A percentile compares a stretch with the other conserved stretches of the same genome.
These are phyloP conservation scores for Dothistroma septosporum DNA, from an alignment of 2,329 filamentous ascomycete genomes.

Conservation along the genomic window DNA sequence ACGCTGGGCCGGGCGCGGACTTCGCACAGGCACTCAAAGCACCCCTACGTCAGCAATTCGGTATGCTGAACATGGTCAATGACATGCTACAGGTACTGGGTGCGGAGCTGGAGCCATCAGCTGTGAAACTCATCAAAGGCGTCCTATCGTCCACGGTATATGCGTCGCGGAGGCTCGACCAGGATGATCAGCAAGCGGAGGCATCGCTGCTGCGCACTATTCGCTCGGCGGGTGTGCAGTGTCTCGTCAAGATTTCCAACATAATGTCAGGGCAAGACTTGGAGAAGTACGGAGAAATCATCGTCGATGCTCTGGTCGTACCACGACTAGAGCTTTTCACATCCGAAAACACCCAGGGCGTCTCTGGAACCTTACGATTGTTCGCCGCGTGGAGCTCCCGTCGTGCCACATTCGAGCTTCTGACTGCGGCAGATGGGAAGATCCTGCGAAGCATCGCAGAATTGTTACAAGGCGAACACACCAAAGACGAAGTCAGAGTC, in stretches of 20 bases:
- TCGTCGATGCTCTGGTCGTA: slow-evolving; percentile 71
- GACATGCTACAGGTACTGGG: slow-evolving; percentile 82
- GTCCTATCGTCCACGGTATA: slow-evolving; percentile 67
- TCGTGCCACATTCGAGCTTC: slow-evolving; percentile 62
- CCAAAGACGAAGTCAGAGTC: slow-evolving; percentile 80
- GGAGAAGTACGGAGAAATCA: slow-evolving; percentile 63
- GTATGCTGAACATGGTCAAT: slow-evolving; percentile 86
- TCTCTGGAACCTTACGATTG: slow-evolving; percentile 77
- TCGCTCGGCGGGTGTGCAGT: slow-evolving; percentile 73
- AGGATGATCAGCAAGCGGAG: slow-evolving; percentile 31
- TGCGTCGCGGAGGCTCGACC: slow-evolving; percentile 34
- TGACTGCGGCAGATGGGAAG: slow-evolving; percentile 57
- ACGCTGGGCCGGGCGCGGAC: neutral
- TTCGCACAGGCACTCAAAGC: slow-evolving; percentile 1
- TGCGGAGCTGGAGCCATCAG: slow-evolving; percentile 64
- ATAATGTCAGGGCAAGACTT: slow-evolving; percentile 69
- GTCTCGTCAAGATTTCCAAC: slow-evolving; percentile 71
- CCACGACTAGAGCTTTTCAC: slow-evolving; percentile 75
- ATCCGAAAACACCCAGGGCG: slow-evolving; percentile 79
- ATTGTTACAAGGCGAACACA: slow-evolving; percentile 65
- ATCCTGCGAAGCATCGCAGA: slow-evolving; percentile 69
- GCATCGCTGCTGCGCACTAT: slow-evolving; percentile 62
- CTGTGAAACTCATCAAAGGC: slow-evolving; percentile 66
- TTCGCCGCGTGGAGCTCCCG: slow-evolving; percentile 76
- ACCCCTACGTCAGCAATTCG: slow-evolving; percentile 69